A percentile compares a stretch with the other conserved stretches of the same genome.
Evolutionary conservation across 495 filamentous ascomycete species (phyloP).

Genomic region (Rhizodiscina lignyota): DNA sequence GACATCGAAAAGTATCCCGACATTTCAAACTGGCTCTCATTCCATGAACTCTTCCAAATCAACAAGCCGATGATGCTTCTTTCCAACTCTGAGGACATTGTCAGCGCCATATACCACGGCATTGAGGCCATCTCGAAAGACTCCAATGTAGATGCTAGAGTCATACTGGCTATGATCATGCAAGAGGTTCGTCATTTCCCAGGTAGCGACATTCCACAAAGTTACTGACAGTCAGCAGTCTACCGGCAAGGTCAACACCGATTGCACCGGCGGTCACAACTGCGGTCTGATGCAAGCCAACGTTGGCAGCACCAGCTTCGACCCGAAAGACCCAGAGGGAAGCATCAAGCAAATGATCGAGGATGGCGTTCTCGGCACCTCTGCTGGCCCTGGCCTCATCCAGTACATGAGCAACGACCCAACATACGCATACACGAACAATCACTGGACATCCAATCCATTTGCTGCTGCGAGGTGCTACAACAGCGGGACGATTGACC

Average conservation of each 20-base stretch:
- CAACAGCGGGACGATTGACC: background rate
- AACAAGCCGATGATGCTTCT: conserved; percentile 3
- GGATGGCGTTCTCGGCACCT: conserved; percentile 5
- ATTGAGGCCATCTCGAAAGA: conserved; percentile 4
- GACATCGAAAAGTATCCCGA: background rate
- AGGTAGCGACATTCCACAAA: background rate
- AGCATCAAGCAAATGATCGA: conserved; percentile 7
- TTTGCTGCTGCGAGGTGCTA: conserved; percentile 1
- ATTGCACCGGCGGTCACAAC: conserved; percentile 3
- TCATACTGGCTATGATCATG: conserved; percentile 5
- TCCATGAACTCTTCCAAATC: conserved; percentile 2
- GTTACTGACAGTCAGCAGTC: background rate
- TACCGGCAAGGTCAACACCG: conserved; percentile 1
- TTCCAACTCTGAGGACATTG: conserved; percentile 2
- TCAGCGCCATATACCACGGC: conserved; percentile 3
- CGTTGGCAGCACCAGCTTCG: conserved; percentile 2
- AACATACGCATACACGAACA: background rate
- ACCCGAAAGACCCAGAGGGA: background rate
- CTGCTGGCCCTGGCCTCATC: conserved; percentile 1
- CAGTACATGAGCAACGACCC: conserved; percentile 2
- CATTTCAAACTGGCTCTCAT: conserved; percentile 1
- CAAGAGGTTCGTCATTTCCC: conserved; percentile 4
- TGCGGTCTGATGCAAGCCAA: conserved; percentile 8
- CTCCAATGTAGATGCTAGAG: conserved; percentile 1
- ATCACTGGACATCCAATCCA: conserved; percentile 1